Percentiles rank a stretch among this genome's conserved stretches.
phyloP scores from a whole-genome alignment of 2,329 filamentous ascomycete genomes.

The Dothideomycetes sp. region DNA sequence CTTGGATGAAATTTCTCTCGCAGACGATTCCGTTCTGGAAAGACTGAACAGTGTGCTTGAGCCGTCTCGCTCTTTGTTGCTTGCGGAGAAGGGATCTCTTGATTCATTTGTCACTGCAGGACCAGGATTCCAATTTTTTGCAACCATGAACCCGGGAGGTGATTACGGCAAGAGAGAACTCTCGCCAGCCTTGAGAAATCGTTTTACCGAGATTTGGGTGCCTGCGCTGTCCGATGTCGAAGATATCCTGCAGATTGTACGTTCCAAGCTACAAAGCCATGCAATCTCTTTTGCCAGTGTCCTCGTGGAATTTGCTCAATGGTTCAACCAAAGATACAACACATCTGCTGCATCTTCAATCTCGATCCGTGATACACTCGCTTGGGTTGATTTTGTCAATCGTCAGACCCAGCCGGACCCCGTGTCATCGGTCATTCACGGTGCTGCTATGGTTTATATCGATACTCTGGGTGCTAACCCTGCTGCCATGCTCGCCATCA shows the following conservation, averaged over 20 bases:
- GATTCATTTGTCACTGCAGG: constrained; percentile 70
- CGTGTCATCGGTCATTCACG: constrained; percentile 54
- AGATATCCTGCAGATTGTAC: constrained; percentile 81
- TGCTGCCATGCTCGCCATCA: constrained; percentile 70
- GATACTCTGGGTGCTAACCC: constrained; percentile 94
- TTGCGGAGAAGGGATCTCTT: constrained; percentile 86
- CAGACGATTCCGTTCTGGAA: constrained; percentile 94
- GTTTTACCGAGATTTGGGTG: constrained; percentile 98
- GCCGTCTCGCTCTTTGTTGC: constrained; percentile 70
- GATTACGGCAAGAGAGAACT: constrained; percentile 98
- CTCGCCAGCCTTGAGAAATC: constrained; percentile 86
- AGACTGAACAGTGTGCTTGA: constrained; percentile 94
- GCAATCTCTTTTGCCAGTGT: constrained; percentile 51
- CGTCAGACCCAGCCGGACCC: constrained; percentile 24
- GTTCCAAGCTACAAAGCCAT: constrained; percentile 55
- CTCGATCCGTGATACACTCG: constrained; percentile 84
- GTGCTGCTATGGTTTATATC: constrained; percentile 89
- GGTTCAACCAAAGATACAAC: constrained; percentile 78
- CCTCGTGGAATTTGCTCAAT: constrained; percentile 81
- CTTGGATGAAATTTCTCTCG: constrained; percentile 93
- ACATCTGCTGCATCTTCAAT: constrained; percentile 67
- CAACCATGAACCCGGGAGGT: constrained; percentile 98
- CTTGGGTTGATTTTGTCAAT: constrained; percentile 92
- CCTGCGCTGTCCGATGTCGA: constrained; percentile 74
- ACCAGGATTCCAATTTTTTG: constrained; percentile 86